Conservation (phyloP, 1,284 basidiomycete genomes). For the Veloporphyrellus conicus region DNA sequence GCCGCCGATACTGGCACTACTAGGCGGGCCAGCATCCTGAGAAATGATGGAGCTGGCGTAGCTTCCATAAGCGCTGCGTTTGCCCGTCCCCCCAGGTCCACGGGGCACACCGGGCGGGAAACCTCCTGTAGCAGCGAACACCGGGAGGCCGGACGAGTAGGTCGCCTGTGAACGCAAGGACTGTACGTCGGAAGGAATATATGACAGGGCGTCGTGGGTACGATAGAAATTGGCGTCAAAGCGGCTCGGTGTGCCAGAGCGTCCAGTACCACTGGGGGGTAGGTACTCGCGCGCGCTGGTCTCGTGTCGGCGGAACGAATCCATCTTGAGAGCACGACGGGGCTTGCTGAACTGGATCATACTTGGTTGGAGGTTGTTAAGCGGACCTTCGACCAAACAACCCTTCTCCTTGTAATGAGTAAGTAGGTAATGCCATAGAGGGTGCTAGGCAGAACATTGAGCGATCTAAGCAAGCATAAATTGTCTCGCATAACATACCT, state of each 20-base stretch:
- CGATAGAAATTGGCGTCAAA: slow-evolving; percentile 95
- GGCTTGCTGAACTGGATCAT: slow-evolving; percentile 99
- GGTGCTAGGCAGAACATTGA: slow-evolving; percentile 59
- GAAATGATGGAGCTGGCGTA: slow-evolving; percentile 91
- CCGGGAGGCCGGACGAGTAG: slow-evolving; percentile 84
- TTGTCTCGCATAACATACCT: slow-evolving; percentile 53
- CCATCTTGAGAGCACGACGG: slow-evolving; percentile 80
- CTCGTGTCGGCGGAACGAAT: slow-evolving; percentile 87
- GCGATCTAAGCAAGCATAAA: slow-evolving; percentile 10
- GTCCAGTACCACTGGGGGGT: slow-evolving; percentile 33
- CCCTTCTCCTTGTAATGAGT: slow-evolving; percentile 98
- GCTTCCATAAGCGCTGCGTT: slow-evolving; percentile 73
- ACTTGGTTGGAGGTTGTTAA: slow-evolving; percentile 93
- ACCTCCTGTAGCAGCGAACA: slow-evolving; percentile 69
- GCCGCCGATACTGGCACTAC: slow-evolving; percentile 44
- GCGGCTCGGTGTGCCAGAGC: slow-evolving; percentile 81
- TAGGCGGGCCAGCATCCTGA: slow-evolving; percentile 71
- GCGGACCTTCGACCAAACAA: slow-evolving; percentile 91
- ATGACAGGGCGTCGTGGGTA: slow-evolving; percentile 89
- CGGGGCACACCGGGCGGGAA: slow-evolving; percentile 64
- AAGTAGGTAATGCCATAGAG: slow-evolving; percentile 96
- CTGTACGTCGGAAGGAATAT: slow-evolving; percentile 93
- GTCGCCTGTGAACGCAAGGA: slow-evolving; percentile 92
- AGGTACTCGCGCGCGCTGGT: slow-evolving; percentile 75
- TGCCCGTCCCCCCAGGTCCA: slow-evolving; percentile 47